phyloP scores from a whole-genome alignment of 768 basidiomycete species.

The Mycena latifolia region DNA sequence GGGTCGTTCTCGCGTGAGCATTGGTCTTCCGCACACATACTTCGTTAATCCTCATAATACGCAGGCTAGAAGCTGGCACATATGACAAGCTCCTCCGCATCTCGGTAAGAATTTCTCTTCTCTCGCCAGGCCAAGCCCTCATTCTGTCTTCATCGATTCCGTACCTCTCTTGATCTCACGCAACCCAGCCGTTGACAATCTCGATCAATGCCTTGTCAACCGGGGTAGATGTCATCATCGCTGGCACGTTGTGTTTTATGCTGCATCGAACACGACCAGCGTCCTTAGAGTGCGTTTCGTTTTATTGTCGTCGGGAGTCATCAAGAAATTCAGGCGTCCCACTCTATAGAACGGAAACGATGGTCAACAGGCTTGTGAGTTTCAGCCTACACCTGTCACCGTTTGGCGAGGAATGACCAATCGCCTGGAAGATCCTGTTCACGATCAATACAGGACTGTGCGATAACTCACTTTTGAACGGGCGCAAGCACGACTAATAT shows the following conservation, averaged over 20 bases:
- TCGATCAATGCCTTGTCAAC: slow-evolving; percentile 64
- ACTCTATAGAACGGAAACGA: slow-evolving; percentile 54
- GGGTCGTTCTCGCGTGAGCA: slow-evolving; percentile 55
- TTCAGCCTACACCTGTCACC: background rate
- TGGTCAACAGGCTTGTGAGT: slow-evolving; percentile 62
- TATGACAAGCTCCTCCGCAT: slow-evolving; percentile 49
- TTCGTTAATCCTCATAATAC: background rate
- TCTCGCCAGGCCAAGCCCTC: background rate
- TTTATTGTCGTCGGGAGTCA: background rate
- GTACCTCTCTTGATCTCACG: background rate
- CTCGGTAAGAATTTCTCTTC: slow-evolving; percentile 43
- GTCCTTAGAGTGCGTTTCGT: slow-evolving; percentile 53
- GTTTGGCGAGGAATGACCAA: slow-evolving; percentile 5
- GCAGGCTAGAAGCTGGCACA: slow-evolving; percentile 53
- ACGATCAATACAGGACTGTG: slow-evolving; percentile 65
- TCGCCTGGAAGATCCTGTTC: slow-evolving; percentile 71
- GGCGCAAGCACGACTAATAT: background rate
- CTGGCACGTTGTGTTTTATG: slow-evolving; percentile 56
- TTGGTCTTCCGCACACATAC: background rate
- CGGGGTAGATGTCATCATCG: slow-evolving; percentile 61
- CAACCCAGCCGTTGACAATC: slow-evolving; percentile 57
- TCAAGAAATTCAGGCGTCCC: slow-evolving; percentile 18
- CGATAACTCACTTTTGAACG: background rate
- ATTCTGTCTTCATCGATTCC: too few species aligned
- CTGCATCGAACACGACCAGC: slow-evolving; percentile 64